Evolutionary conservation across 306 rosid species (phyloP), one percentile per base, ranked within the genome.

Genomic region (Rubus idaeus): DNA sequence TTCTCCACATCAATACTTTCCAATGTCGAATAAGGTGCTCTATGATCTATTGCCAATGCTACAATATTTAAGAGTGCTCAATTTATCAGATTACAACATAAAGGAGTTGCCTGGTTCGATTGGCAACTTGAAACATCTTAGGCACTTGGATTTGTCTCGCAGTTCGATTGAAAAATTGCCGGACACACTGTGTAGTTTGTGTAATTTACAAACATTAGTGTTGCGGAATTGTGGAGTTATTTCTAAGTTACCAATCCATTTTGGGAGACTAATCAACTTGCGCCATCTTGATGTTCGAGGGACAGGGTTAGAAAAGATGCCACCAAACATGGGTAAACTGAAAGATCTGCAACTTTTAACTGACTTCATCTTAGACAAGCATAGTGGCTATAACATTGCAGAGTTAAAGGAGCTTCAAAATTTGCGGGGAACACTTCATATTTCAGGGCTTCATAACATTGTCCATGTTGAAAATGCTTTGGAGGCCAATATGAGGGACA

Each of bases 201-300:
- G 41, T 47, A 78, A 61, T 40, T 55, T 78, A 76, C 86, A 78
- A 21, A 82, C 80, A 14, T 44, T 74, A 14, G 3, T 78, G 18
- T 37, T 82, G 77, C 23, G 57, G n/a, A 35, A 65, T 42, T 82
- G 86, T 69, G 6, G 47, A 6, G 16, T 3, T 53, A 66, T 82
- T 12, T n/a, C 57, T 2, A 61, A 11, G 39, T 53, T 82, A 13
- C 86, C 80, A 0, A 44, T 37, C n/a, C 47, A 68, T 8, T n/a
- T 74, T 44, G 74, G 65, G 56, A 68, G 82, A 60, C 64, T 78
- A 40, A 39, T 53, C 65, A 71, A 70, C 42, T 60, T 83, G 4
- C 50, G 78, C 7, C 50, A 57, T 69, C 74, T 82, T n/a, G 77
- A 78, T 64, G 56, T 61, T n/a, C 75, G n/a, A 1, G 77, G 60